A percentile compares a stretch with the other conserved stretches of the same genome.
phyloP scores from a whole-genome alignment of 2,329 filamentous ascomycete species.

The Orbilia blumenaviensis region DNA sequence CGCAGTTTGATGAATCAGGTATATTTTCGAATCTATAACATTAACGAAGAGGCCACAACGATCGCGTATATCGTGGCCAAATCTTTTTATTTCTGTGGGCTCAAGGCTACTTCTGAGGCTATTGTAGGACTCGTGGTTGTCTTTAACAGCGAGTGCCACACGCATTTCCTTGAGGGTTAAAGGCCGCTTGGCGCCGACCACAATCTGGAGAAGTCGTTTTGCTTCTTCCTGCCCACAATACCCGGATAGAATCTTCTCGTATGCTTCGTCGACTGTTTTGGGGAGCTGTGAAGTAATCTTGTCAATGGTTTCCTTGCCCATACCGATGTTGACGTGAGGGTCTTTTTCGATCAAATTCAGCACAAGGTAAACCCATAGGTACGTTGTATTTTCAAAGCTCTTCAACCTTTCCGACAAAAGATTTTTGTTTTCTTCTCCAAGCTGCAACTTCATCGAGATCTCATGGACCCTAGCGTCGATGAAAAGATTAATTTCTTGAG shows the following conservation, averaged over 20 bases:
- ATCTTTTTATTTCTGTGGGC: constrained; percentile 6
- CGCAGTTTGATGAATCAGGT: constrained; percentile 62
- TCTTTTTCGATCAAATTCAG: constrained; percentile 58
- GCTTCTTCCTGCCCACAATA: constrained; percentile 57
- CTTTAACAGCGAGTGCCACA: constrained; percentile 57
- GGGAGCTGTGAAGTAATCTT: constrained; percentile 56
- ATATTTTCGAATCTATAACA: constrained; percentile 59
- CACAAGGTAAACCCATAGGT: constrained; percentile 61
- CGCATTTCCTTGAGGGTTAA: constrained; percentile 60
- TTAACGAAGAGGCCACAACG: constrained; percentile 61
- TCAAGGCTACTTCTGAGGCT: constrained; percentile 53
- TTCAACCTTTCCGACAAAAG: constrained; percentile 55
- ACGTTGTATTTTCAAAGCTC: constrained; percentile 58
- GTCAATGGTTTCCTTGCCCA: constrained; percentile 54
- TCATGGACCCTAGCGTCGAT: constrained; percentile 58
- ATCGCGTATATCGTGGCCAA: constrained; percentile 56
- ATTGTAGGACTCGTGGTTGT: constrained; percentile 23
- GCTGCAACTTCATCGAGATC: constrained; percentile 54
- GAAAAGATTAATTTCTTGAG: constrained; percentile 60
- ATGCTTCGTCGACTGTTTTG: constrained; percentile 59
- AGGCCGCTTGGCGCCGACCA: constrained; percentile 60
- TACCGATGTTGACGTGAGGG: constrained; percentile 54
- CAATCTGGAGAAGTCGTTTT: constrained; percentile 60
- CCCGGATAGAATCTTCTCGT: constrained; percentile 60
- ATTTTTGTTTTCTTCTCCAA: constrained; percentile 35